Percentiles rank a stretch among this genome's conserved stretches.
Evolutionary conservation across 345 rosid genomes (phyloP).

Genomic region (Gossypium stocksii): DNA sequence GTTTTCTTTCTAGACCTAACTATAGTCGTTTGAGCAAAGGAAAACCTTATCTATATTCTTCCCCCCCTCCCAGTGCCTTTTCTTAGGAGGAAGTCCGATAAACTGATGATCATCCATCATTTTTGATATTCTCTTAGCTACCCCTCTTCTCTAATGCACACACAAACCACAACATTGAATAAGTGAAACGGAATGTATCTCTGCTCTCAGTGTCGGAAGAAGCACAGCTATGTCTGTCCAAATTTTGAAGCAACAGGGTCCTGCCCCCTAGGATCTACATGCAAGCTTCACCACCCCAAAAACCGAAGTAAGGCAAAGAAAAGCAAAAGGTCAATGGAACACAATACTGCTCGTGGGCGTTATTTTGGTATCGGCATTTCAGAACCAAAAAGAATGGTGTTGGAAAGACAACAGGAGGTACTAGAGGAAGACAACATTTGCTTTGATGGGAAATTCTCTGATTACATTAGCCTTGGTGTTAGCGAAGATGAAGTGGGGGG

Average conservation of each 20-base stretch:
- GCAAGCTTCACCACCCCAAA: slow-evolving; percentile 94
- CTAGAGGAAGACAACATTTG: slow-evolving; percentile 21
- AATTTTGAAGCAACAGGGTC: slow-evolving; percentile 65
- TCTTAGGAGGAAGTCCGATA: background rate
- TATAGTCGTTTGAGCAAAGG: background rate
- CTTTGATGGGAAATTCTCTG: slow-evolving; percentile 34
- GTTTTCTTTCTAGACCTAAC: background rate
- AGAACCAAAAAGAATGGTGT: slow-evolving; percentile 30
- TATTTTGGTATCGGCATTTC: slow-evolving; percentile 48
- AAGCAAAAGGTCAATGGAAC: slow-evolving; percentile 45
- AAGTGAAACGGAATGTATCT: slow-evolving; percentile 34
- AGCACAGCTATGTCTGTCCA: slow-evolving; percentile 89
- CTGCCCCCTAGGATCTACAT: slow-evolving; percentile 74
- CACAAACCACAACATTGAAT: slow-evolving; percentile 19
- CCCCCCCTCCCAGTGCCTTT: background rate
- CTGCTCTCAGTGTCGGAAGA: slow-evolving; percentile 89
- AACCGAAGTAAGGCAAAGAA: slow-evolving; percentile 53
- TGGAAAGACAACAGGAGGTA: slow-evolving; percentile 24
- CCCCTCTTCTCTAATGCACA: slow-evolving; percentile 10
- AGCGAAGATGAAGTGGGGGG: slow-evolving; percentile 47
- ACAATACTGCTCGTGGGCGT: slow-evolving; percentile 49
- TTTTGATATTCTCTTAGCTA: background rate
- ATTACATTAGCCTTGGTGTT: slow-evolving; percentile 49
- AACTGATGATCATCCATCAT: background rate
- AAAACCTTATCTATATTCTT: background rate